phyloP scores from a whole-genome alignment of 2,329 filamentous ascomycete genomes.

The Trichophyton verrucosum region DNA sequence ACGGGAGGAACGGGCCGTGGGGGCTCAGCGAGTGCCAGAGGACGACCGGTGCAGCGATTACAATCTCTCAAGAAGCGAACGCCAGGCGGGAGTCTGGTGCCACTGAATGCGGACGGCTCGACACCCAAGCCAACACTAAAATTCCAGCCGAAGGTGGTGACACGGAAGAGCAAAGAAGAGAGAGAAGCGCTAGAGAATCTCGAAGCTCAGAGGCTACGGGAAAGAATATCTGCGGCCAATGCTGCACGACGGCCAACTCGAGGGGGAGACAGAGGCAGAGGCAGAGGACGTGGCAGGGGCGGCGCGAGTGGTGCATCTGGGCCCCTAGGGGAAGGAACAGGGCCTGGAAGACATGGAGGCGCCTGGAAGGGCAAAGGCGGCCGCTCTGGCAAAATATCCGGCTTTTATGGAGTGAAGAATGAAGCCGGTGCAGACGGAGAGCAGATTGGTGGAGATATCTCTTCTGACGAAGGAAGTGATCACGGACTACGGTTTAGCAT shows the following conservation, averaged over 20 bases:
- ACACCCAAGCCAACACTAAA: constrained; percentile 30
- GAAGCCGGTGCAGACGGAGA: constrained; percentile 18
- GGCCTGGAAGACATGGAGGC: constrained; percentile 18
- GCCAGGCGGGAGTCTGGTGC: constrained; percentile 27
- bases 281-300: constrained; percentile 21
- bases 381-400: constrained; percentile 18
- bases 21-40: constrained; percentile 7
- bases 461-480: constrained; percentile 40
- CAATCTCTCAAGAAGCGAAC: constrained; percentile 31
- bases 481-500: constrained; percentile 41
- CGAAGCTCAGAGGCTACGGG: constrained; percentile 30
- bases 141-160: constrained; percentile 31
- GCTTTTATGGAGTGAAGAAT: constrained; percentile 19
- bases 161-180: constrained; percentile 35
- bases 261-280: constrained; percentile 14
- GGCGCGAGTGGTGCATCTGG: constrained; percentile 22
- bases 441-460: constrained; percentile 20
- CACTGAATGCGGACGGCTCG: constrained; percentile 20
- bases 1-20: neutral
- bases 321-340: constrained; percentile 19
- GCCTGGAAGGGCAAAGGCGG: constrained; percentile 17
- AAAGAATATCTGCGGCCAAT: constrained; percentile 29
- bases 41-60: constrained; percentile 28
- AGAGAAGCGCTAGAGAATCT: constrained; percentile 32
- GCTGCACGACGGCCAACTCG: constrained; percentile 15